Conservation (phyloP, 2,329 filamentous ascomycete species). For the Domatiomyces globalis region DNA sequence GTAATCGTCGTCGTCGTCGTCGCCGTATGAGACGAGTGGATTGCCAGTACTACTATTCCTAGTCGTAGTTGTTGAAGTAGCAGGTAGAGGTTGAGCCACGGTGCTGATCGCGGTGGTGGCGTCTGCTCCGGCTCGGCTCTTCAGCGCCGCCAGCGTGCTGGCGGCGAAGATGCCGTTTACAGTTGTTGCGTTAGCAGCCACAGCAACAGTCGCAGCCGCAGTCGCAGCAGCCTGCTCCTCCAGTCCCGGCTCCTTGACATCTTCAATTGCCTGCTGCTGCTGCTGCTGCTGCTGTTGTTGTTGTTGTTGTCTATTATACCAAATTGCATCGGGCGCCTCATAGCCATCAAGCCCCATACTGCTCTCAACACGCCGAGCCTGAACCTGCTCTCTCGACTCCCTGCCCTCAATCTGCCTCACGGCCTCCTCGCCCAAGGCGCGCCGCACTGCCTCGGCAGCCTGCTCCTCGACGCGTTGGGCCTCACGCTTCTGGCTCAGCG, state of each 20-base stretch:
- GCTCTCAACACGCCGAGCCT: slow-evolving; percentile 74
- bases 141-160: slow-evolving; percentile 67
- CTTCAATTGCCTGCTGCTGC: slow-evolving; percentile 19
- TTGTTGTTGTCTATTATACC: slow-evolving; percentile 66
- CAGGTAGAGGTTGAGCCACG: slow-evolving; percentile 31
- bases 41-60: slow-evolving; percentile 35
- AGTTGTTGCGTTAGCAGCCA: slow-evolving; percentile 21
- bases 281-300: slow-evolving; percentile 28
- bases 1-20: slow-evolving; percentile 62
- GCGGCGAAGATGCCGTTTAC: slow-evolving; percentile 61
- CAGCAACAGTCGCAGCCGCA: not conserved
- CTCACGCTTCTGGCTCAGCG: slow-evolving; percentile 84
- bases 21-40: slow-evolving; percentile 76
- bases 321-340: slow-evolving; percentile 84
- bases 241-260: slow-evolving; percentile 9
- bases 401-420: slow-evolving; percentile 88
- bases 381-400: slow-evolving; percentile 72
- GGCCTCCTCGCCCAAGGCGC: slow-evolving; percentile 76
- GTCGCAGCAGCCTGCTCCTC: not conserved
- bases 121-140: slow-evolving; percentile 33
- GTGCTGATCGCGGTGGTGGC: slow-evolving; percentile 33
- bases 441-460: slow-evolving; percentile 80
- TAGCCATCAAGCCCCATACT: slow-evolving; percentile 76
- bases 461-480: slow-evolving; percentile 83
- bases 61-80: no score